Base-by-base conservation (phyloP, 2,329 filamentous ascomycete species). In the Clonostachys sp. region DNA sequence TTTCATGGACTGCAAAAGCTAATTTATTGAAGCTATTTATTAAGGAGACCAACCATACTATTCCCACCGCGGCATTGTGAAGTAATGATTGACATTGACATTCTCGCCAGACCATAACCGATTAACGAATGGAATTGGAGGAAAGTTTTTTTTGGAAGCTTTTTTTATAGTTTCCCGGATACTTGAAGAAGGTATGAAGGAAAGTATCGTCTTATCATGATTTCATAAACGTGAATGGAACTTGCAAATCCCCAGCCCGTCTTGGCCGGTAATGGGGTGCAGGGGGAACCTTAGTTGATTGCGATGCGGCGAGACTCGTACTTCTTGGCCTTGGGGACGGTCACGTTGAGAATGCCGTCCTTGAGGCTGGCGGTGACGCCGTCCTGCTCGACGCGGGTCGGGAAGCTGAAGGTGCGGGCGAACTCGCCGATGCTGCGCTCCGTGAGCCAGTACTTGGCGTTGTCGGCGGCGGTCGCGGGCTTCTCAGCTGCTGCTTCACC, bases 391-490 rank as follows among this genome's bases (percentile, higher is more conserved):
- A 89, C 75, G 30, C 76, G 77, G 45, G 67, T 66, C 1, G 84
- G 82, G 71, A 89, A 89, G 62, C 71, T 79, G 70, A 89, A 89
- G 50, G 74, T 80, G 53, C 86, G 79, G 44, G 78, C 74, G 68
- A 89, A 89, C 54, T 83, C 76, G 61, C 85, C 85, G 49, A 84
- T 68, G 50, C 74, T 78, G 56, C 83, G 81, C 69, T 88, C 84
- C 35, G 74, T 73, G 51, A 84, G 71, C 88, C 87, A 92, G 75
- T 84, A 91, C 67, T 81, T 84, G 56, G 71, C 65, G 41, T 70
- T 66, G 50, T 74, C 68, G 44, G 56, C 57, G 6, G 63, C 55
- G 52, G 67, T 63, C 49, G 62, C 60, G 18, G 49, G 48, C 48
- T 57, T 54, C 45, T 58, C 48, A n/a, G 50, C 53, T 8, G 55